Percentiles rank a stretch among this genome's conserved stretches.
phyloP scores from a whole-genome alignment of 352 stramenopile genomes.

The Phytophthora pisi region DNA sequence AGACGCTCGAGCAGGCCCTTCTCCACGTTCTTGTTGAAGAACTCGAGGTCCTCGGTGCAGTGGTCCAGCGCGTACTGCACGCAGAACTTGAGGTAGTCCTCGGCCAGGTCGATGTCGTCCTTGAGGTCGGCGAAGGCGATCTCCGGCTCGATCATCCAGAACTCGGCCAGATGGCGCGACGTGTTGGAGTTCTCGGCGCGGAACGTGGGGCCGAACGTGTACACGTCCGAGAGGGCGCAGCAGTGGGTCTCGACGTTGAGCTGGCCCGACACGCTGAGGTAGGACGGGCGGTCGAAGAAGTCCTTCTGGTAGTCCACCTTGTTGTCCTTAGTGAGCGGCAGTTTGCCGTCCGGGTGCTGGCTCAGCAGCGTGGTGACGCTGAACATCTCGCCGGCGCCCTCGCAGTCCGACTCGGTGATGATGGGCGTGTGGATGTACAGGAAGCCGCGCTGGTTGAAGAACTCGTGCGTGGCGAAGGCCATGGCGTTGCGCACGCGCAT shows the following conservation, averaged over 20 bases:
- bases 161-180: conserved; percentile 96
- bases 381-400: conserved; percentile 98
- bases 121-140: conserved; percentile 90
- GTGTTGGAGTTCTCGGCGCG: conserved; percentile 99
- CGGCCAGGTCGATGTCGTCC: conserved; percentile 95
- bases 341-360: conserved; percentile 75
- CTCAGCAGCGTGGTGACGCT: conserved; percentile 92
- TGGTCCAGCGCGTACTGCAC: conserved; percentile 93
- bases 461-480: conserved; percentile 93
- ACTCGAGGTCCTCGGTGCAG: conserved; percentile 92
- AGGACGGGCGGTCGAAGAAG: conserved; percentile 90
- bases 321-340: conserved; percentile 61
- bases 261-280: conserved; percentile 96
- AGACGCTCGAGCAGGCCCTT: conserved; percentile 85
- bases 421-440: conserved; percentile 96
- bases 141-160: conserved; percentile 98
- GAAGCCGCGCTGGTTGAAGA: conserved; percentile 94
- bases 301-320: conserved; percentile 92
- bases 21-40: conserved; percentile 95
- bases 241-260: conserved; percentile 96
- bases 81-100: conserved; percentile 97
- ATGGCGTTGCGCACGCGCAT: conserved; percentile 94
- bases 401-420: conserved; percentile 97
- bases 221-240: conserved; percentile 89
- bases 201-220: conserved; percentile 99